A percentile compares a stretch with the other conserved stretches of the same genome.
Conservation (phyloP, 1,139 yeast genomes). For the Diutina ranongensis region DNA sequence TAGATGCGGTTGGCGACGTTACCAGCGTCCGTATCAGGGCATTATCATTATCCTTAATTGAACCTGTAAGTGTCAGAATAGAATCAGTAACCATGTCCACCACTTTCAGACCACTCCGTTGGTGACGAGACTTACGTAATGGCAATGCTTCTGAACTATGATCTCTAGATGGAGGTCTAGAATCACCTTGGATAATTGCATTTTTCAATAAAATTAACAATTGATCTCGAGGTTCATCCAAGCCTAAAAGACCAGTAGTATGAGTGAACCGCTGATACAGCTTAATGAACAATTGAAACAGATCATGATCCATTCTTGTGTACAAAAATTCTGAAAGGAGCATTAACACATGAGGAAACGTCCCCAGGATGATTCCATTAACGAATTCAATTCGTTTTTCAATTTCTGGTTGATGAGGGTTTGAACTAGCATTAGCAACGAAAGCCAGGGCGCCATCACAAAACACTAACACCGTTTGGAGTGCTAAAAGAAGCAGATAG, state of each 20-base stretch:
- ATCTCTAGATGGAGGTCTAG: background rate
- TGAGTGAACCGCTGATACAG: slow-evolving; percentile 1
- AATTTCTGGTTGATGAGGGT: background rate
- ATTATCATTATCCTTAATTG: background rate
- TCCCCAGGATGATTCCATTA: background rate
- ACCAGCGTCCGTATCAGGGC: too few species aligned
- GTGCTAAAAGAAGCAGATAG: background rate
- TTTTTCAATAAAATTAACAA: background rate
- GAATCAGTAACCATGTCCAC: slow-evolving; percentile 1
- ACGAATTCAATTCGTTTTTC: slow-evolving; percentile 3
- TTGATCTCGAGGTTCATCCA: background rate
- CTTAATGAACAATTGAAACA: background rate
- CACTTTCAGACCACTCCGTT: background rate
- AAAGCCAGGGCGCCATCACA: background rate
- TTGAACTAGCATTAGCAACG: background rate
- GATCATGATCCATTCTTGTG: slow-evolving; percentile 1
- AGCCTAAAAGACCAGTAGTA: background rate
- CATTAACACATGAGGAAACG: background rate
- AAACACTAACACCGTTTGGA: background rate
- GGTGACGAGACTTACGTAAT: background rate
- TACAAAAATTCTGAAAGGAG: background rate
- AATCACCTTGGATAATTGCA: background rate
- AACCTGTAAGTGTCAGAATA: background rate
- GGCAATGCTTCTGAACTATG: background rate
- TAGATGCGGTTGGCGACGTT: background rate